A percentile compares a stretch with the other conserved stretches of the same genome.
Evolutionary conservation across 805 yeast genomes (phyloP).

Genomic region (Myxozyma vanderwaltii): DNA sequence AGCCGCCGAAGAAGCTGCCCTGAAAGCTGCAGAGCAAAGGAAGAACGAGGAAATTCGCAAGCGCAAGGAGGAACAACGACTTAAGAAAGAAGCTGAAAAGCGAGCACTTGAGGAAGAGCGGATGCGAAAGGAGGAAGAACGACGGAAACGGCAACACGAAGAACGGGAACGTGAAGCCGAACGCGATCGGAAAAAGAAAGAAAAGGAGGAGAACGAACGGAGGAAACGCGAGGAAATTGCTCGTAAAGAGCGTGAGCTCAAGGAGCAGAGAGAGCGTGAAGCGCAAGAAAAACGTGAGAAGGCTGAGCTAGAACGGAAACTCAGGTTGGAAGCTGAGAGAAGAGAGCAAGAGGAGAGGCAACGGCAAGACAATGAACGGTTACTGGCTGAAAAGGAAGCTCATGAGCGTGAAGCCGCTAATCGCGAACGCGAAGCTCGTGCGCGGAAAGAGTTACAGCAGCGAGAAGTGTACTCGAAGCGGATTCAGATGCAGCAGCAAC

Average conservation of each 20-base stretch:
- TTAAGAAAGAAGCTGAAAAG: conserved; percentile 37
- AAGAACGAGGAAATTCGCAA: conserved; percentile 33
- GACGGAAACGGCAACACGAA: conserved; percentile 28
- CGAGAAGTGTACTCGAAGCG: conserved; percentile 27
- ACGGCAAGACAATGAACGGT: conserved; percentile 25
- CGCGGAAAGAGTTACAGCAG: conserved; percentile 30
- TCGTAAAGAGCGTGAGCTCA: conserved; percentile 28
- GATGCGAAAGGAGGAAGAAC: conserved; percentile 32
- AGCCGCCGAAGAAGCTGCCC: conserved; percentile 37
- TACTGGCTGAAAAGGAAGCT: conserved; percentile 27
- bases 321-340: conserved; percentile 10
- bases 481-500: conserved; percentile 30
- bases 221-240: conserved; percentile 24
- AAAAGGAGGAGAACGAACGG: conserved; percentile 34
- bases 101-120: conserved; percentile 41
- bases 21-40: conserved; percentile 29
- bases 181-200: conserved; percentile 26
- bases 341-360: conserved; percentile 24
- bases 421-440: conserved; percentile 31
- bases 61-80: conserved; percentile 33
- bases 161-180: conserved; percentile 31
- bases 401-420: conserved; percentile 26
- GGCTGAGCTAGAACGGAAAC: conserved; percentile 26
- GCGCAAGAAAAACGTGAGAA: conserved; percentile 23
- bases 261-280: conserved; percentile 26